phyloP scores from a whole-genome alignment of 495 filamentous ascomycete genomes.

The Penicillium coprophilum region DNA sequence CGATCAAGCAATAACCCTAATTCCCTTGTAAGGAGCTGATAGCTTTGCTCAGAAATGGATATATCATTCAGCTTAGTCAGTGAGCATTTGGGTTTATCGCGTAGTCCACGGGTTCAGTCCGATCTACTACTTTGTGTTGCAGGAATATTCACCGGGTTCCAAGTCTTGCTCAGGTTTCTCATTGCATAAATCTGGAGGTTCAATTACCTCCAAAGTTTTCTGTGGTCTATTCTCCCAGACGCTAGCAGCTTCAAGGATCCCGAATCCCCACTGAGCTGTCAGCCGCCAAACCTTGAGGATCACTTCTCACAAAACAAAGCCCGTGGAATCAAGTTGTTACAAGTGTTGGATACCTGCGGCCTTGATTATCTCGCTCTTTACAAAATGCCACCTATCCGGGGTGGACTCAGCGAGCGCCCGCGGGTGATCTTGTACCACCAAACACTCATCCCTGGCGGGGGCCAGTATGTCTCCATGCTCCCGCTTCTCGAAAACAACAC shows the following conservation, averaged over 20 bases:
- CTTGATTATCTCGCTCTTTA: background rate
- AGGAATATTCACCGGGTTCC: conserved; percentile 5
- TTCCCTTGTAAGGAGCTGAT: background rate
- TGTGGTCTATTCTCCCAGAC: background rate
- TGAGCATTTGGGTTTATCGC: background rate
- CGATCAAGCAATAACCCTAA: background rate
- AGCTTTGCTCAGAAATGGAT: background rate
- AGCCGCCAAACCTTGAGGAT: background rate
- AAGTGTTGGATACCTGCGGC: background rate
- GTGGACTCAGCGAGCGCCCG: conserved; percentile 29
- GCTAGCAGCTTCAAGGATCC: conserved; percentile 1
- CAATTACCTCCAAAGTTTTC: background rate
- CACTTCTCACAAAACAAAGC: background rate
- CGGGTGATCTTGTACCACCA: conserved; percentile 71
- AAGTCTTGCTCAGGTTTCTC: background rate
- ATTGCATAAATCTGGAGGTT: background rate
- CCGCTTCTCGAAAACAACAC: conserved; percentile 61
- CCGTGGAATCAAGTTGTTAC: background rate
- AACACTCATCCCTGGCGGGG: conserved; percentile 56
- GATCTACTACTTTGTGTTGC: conserved; percentile 2
- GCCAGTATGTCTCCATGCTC: conserved; percentile 64
- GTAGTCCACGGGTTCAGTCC: background rate
- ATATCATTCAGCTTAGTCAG: background rate
- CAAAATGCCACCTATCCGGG: conserved; percentile 39
- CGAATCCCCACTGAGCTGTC: background rate